A percentile compares a stretch with the other conserved stretches of the same genome.
Evolutionary conservation across 2,329 filamentous ascomycete species (phyloP).

Genomic region (Aspergillus transmontanensis): DNA sequence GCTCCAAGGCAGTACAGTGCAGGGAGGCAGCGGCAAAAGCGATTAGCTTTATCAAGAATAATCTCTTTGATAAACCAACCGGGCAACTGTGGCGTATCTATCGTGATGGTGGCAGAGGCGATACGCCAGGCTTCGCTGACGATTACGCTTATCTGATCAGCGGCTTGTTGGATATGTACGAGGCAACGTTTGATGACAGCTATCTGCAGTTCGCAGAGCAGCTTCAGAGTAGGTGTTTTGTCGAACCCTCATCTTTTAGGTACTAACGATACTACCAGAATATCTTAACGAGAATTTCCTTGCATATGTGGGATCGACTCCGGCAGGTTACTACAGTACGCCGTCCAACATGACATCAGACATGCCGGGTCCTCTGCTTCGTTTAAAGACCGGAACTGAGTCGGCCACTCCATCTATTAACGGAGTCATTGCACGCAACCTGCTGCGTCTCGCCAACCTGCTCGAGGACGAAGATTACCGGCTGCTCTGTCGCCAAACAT

Average conservation of each 20-base stretch:
- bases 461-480: conserved; percentile 68
- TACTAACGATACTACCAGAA: conserved; percentile 47
- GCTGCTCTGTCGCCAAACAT: conserved; percentile 69
- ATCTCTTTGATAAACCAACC: conserved; percentile 69
- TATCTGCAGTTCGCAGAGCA: conserved; percentile 80
- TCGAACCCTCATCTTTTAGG: conserved; percentile 10
- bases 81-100: conserved; percentile 74
- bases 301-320: conserved; percentile 55
- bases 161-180: conserved; percentile 81
- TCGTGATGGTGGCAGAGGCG: conserved; percentile 63
- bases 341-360: conserved; percentile 59
- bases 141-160: conserved; percentile 90
- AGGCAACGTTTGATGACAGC: conserved; percentile 73
- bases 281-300: conserved; percentile 77
- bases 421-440: conserved; percentile 79
- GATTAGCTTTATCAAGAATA: conserved; percentile 69
- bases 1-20: conserved; percentile 62
- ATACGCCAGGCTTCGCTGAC: conserved; percentile 78
- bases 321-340: conserved; percentile 46
- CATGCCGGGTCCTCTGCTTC: conserved; percentile 65
- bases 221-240: conserved; percentile 66
- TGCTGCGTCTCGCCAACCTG: conserved; percentile 76
- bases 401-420: conserved; percentile 88
- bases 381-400: conserved; percentile 95
- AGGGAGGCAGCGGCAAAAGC: conserved; percentile 67